Conservation (phyloP, 192 early-diverging fungal genomes). For the Coemansia sp. region DNA sequence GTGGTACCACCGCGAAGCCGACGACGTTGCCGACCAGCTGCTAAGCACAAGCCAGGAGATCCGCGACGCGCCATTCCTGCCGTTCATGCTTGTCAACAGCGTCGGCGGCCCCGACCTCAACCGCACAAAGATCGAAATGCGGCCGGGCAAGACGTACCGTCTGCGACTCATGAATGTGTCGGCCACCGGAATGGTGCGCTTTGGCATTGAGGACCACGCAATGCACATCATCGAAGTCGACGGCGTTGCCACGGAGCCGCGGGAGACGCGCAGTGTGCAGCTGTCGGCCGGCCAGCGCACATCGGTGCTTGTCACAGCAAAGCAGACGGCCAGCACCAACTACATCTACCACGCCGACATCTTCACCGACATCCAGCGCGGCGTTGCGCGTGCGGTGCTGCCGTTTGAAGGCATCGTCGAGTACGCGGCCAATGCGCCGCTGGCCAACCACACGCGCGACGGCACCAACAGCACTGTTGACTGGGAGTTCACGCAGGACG, state of each 20-base stretch:
- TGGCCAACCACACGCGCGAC: constrained; percentile 18
- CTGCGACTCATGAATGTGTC: constrained; percentile 80
- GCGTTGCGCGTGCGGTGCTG: constrained; percentile 34
- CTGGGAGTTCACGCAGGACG: constrained; percentile 62
- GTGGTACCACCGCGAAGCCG: constrained; percentile 69
- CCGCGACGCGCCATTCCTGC: constrained; percentile 34
- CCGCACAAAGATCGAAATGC: constrained; percentile 59
- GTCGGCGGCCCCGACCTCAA: constrained; percentile 59
- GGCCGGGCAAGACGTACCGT: constrained; percentile 79
- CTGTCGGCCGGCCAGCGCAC: constrained; percentile 76
- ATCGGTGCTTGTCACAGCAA: constrained; percentile 79
- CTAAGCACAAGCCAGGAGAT: constrained; percentile 53
- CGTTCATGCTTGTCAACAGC: constrained; percentile 59
- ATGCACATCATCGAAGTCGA: constrained; percentile 84
- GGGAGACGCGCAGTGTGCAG: constrained; percentile 57
- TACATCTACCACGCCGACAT: constrained; percentile 75
- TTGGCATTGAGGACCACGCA: constrained; percentile 78
- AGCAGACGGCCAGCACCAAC: constrained; percentile 59
- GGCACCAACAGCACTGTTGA: constrained; percentile 27
- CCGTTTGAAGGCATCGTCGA: constrained; percentile 44
- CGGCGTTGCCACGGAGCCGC: constrained; percentile 65
- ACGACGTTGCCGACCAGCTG: constrained; percentile 58
- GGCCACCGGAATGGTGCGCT: constrained; percentile 68
- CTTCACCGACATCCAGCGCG: constrained; percentile 48
- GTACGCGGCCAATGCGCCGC: constrained; percentile 26